Evolutionary conservation across 352 stramenopile genomes (phyloP).

Genomic region (Pythium plurisporium): DNA sequence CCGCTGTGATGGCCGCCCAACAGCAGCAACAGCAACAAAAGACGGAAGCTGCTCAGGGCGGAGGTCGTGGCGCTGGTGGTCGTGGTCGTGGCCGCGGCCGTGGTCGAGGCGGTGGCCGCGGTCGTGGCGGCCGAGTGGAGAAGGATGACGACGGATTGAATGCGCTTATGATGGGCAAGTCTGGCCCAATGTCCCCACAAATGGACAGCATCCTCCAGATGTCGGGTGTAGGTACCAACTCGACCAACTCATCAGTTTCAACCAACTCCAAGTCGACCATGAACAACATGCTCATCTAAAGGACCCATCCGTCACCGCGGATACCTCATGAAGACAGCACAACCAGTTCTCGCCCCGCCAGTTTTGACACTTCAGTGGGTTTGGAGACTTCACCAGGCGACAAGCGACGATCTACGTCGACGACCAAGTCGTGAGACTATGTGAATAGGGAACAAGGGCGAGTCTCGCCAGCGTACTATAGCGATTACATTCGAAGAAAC

Average conservation of each 20-base stretch:
- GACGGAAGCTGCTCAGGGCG: conserved; percentile 8
- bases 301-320: no score
- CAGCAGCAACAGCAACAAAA: conserved; percentile 26
- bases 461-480: conserved; percentile 2
- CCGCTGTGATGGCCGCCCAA: conserved; percentile 32
- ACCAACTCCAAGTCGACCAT: not conserved
- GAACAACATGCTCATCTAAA: conserved; percentile 15
- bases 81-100: conserved; percentile 10
- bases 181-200: conserved; percentile 6
- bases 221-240: not conserved
- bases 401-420: no score
- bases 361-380: no score
- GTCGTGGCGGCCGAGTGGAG: not conserved
- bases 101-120: not conserved
- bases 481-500: conserved; percentile 6
- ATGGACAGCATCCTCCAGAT: conserved; percentile 19
- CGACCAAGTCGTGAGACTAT: no score
- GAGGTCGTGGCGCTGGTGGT: conserved; percentile 2
- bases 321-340: not conserved
- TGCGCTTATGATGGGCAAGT: conserved; percentile 15
- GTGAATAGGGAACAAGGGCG: conserved; percentile 10
- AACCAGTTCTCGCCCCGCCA: not conserved
- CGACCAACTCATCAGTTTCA: not conserved
- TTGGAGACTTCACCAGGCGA: no score
- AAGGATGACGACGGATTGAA: conserved; percentile 17